Evolutionary conservation across 768 basidiomycete genomes (phyloP).

Genomic region (Daedaleopsis nitida): DNA sequence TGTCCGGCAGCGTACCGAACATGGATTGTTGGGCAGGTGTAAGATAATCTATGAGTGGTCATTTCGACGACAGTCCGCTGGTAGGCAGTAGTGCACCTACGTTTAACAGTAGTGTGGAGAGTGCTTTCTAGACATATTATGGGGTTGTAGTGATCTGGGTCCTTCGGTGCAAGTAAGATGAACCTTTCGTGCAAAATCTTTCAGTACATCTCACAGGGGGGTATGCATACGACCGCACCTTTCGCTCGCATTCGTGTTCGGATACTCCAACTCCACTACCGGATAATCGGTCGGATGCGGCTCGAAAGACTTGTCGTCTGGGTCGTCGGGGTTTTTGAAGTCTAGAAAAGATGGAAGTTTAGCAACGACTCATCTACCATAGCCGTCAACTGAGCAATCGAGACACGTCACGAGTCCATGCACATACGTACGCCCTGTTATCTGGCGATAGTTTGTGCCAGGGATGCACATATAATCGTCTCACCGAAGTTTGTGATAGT

Average conservation of each 20-base stretch:
- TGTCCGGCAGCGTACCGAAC: constrained; percentile 67
- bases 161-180: constrained; percentile 76
- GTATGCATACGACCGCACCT: constrained; percentile 44
- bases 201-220: not conserved
- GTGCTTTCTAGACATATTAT: constrained; percentile 77
- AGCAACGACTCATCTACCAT: no score
- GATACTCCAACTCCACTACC: constrained; percentile 75
- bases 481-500: no score
- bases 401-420: no score
- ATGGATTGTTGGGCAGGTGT: constrained; percentile 62
- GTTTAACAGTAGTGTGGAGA: constrained; percentile 71
- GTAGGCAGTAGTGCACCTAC: constrained; percentile 39
- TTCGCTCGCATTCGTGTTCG: constrained; percentile 69
- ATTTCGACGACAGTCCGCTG: not conserved
- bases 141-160: constrained; percentile 87
- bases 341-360: no score
- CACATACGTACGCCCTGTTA: no score
- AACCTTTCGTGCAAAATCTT: constrained; percentile 46
- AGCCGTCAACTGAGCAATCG: no score
- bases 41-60: constrained; percentile 54
- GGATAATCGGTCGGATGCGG: constrained; percentile 61
- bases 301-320: constrained; percentile 63
- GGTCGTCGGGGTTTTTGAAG: constrained; percentile 69
- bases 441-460: no score
- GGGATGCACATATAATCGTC: no score